A percentile compares a stretch with the other conserved stretches of the same genome.
Evolutionary conservation across 148 eudicot genomes (phyloP).

Genomic region (Rheum nobile): DNA sequence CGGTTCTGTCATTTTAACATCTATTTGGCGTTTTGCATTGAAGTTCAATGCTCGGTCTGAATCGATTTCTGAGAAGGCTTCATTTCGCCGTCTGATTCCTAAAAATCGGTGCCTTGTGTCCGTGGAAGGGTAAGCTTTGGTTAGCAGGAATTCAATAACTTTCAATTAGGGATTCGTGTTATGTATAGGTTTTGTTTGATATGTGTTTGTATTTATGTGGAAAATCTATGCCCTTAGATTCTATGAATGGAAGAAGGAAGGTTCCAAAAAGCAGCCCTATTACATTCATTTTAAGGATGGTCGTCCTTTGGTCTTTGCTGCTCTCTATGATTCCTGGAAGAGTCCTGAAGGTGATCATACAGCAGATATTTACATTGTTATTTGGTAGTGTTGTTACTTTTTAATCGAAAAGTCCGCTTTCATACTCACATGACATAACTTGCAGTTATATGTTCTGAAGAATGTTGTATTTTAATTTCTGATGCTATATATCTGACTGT

Average conservation of each 20-base stretch:
- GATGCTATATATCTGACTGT: not conserved
- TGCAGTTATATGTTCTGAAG: not conserved
- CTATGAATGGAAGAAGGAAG: conserved; percentile 97
- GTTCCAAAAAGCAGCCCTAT: conserved; percentile 83
- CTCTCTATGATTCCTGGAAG: conserved; percentile 92
- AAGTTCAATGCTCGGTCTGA: conserved; percentile 97
- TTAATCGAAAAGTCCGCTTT: not conserved
- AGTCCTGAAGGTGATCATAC: conserved; percentile 61
- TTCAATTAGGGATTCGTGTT: not conserved
- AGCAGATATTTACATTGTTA: not conserved
- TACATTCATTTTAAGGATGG: conserved; percentile 79
- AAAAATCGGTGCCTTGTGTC: conserved; percentile 76
- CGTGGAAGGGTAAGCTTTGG: conserved; percentile 65
- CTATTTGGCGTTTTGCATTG: not conserved
- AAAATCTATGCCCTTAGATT: conserved; percentile 33
- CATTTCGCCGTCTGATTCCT: conserved; percentile 91
- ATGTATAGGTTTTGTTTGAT: not conserved
- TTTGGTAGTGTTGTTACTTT: not conserved
- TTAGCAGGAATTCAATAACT: not conserved
- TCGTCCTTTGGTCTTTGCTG: conserved; percentile 86
- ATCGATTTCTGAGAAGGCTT: conserved; percentile 71
- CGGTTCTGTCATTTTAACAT: not conserved
- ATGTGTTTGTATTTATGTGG: not conserved
- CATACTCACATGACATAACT: not conserved
- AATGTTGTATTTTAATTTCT: not conserved